A percentile compares a stretch with the other conserved stretches of the same genome.
Evolutionary conservation across 805 yeast genomes (phyloP).

Genomic region (Lachancea thermotolerans): DNA sequence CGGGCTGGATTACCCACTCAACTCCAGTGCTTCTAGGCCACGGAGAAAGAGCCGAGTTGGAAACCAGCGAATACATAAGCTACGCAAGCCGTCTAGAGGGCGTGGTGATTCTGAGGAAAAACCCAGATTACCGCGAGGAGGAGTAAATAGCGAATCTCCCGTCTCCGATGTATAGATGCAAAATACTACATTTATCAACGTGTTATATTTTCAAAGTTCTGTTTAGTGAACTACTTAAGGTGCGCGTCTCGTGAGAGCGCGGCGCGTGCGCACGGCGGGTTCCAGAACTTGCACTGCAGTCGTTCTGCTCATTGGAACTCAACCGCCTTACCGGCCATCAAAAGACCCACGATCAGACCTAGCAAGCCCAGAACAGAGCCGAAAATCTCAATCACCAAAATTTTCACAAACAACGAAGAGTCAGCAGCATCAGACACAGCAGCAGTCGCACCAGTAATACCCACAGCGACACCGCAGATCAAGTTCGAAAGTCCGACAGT

Average conservation of each 20-base stretch:
- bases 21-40: conserved; percentile 91
- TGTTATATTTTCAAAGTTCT: not conserved
- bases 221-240: not conserved
- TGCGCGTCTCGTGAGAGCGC: not conserved
- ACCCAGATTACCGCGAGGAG: conserved; percentile 73
- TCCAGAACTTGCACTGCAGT: no score
- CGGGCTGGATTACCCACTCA: conserved; percentile 99
- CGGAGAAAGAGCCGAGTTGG: conserved; percentile 96
- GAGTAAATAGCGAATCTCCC: conserved; percentile 24
- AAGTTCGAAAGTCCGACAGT: conserved; percentile 92
- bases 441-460: conserved; percentile 97
- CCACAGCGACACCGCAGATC: conserved; percentile 95
- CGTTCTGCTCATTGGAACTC: conserved; percentile 54
- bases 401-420: conserved; percentile 88
- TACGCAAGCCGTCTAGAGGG: conserved; percentile 84
- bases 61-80: conserved; percentile 78
- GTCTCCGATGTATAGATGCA: not conserved
- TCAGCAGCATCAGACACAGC: conserved; percentile 98
- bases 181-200: not conserved
- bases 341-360: conserved; percentile 92
- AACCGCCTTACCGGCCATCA: conserved; percentile 93
- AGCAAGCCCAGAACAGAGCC: conserved; percentile 94
- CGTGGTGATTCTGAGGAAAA: conserved; percentile 83
- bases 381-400: conserved; percentile 93
- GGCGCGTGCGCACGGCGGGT: not conserved